Conservation (phyloP, 2,329 filamentous ascomycete genomes). For the Xylaria sp. region DNA sequence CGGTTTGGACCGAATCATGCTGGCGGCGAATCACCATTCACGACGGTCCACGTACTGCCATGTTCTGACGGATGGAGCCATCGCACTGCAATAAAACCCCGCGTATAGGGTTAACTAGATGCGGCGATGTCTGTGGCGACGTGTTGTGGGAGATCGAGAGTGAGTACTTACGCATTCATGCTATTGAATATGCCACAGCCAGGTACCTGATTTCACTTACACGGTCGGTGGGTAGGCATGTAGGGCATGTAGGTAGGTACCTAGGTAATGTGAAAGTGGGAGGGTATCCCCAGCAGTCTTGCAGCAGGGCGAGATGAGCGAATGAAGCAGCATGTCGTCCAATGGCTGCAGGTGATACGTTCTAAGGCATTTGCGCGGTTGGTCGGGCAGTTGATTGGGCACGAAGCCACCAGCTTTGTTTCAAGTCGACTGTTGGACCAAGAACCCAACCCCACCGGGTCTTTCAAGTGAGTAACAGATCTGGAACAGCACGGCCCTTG, state of each 20-base stretch:
- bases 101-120: slow-evolving; percentile 4
- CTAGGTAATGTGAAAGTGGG: neutral
- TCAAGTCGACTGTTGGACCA: slow-evolving; percentile 33
- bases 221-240: neutral
- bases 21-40: slow-evolving; percentile 36
- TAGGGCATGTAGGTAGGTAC: neutral
- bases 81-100: slow-evolving; percentile 11
- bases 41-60: slow-evolving; percentile 33
- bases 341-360: slow-evolving; percentile 10
- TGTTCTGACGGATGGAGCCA: slow-evolving; percentile 25
- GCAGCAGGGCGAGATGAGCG: too few relatives aligned
- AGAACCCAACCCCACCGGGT: slow-evolving; percentile 22
- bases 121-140: neutral
- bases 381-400: slow-evolving; percentile 37
- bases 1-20: slow-evolving; percentile 15
- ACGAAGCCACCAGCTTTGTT: slow-evolving; percentile 35
- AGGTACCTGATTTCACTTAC: too few relatives aligned
- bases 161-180: too few relatives aligned
- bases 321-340: neutral
- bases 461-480: slow-evolving; percentile 8
- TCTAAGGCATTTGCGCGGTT: slow-evolving; percentile 33
- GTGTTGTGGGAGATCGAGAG: neutral
- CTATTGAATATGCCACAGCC: too few relatives aligned
- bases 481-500: slow-evolving; percentile 17
- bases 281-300: neutral